These are phyloP conservation scores for Daldinia vernicosa DNA, from an alignment of 495 filamentous ascomycete species.

Conservation along the genomic window DNA sequence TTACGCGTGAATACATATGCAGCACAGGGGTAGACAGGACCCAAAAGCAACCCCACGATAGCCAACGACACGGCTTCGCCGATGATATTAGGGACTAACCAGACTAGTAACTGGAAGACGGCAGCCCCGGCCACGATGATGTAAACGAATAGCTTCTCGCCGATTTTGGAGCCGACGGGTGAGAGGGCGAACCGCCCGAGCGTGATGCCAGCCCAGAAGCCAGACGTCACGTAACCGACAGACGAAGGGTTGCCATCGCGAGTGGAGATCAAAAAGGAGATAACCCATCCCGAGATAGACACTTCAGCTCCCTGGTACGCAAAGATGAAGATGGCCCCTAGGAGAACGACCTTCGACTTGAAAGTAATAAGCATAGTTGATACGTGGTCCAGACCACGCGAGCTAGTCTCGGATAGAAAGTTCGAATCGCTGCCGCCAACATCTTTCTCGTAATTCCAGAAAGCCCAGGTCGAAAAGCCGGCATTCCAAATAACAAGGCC, in stretches of 20 bases:
- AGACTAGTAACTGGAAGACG: conserved; percentile 74
- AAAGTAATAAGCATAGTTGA: conserved; percentile 54
- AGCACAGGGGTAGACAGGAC: conserved; percentile 78
- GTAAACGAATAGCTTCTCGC: conserved; percentile 74
- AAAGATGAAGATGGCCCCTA: conserved; percentile 81
- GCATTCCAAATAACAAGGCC: conserved; percentile 60
- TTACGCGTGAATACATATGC: conserved; percentile 70
- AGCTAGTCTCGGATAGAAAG: conserved; percentile 8
- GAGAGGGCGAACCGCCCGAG: conserved; percentile 74
- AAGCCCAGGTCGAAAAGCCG: conserved; percentile 64
- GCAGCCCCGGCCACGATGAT: conserved; percentile 66
- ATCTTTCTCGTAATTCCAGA: conserved; percentile 65
- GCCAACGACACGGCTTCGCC: conserved; percentile 75
- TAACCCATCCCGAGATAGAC: conserved; percentile 81
- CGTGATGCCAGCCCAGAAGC: conserved; percentile 86
- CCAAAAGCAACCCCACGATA: conserved; percentile 79
- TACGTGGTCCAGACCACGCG: conserved; percentile 24
- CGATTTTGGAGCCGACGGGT: conserved; percentile 68
- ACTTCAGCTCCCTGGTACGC: conserved; percentile 84
- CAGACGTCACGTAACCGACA: conserved; percentile 83
- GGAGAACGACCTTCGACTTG: conserved; percentile 67
- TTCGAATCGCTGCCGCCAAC: conserved; percentile 13
- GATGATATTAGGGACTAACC: conserved; percentile 76
- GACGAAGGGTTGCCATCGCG: conserved; percentile 70
- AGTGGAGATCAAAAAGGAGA: conserved; percentile 76